Percentiles rank a stretch among this genome's conserved stretches.
Evolutionary conservation across 2,329 filamentous ascomycete species (phyloP).

Genomic region (Aspergillus proliferans): DNA sequence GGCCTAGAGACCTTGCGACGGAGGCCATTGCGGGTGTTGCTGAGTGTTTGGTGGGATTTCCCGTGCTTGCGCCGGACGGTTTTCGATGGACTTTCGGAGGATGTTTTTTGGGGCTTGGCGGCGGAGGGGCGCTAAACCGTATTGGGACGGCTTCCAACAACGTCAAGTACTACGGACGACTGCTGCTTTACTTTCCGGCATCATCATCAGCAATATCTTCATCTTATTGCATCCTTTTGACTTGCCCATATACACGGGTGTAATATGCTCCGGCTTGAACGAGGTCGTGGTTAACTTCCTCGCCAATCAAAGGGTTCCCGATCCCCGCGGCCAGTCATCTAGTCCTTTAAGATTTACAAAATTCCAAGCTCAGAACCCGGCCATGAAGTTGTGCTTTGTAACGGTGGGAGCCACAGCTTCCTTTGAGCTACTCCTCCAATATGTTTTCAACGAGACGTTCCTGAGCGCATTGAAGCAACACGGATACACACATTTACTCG

Average conservation of each 20-base stretch:
- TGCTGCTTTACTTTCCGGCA: not conserved
- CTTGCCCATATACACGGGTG: not conserved
- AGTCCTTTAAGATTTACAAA: not conserved
- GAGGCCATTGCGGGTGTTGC: conserved; percentile 32
- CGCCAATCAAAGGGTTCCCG: not conserved
- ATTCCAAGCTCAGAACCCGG: conserved; percentile 1
- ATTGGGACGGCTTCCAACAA: conserved; percentile 4
- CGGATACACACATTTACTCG: conserved; percentile 63
- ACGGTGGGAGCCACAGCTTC: conserved; percentile 88
- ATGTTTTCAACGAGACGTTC: conserved; percentile 58
- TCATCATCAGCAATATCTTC: not conserved
- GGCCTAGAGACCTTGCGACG: conserved; percentile 33
- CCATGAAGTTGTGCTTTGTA: conserved; percentile 61
- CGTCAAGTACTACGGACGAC: not conserved
- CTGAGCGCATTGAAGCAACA: conserved; percentile 53
- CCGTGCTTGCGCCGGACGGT: not conserved
- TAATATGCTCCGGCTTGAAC: not conserved
- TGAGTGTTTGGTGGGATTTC: conserved; percentile 7
- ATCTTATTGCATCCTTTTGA: not conserved
- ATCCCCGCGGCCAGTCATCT: conserved; percentile 3
- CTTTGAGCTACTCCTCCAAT: conserved; percentile 65
- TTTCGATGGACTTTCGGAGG: conserved; percentile 12
- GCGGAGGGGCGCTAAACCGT: conserved; percentile 16
- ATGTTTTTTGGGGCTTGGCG: conserved; percentile 14
- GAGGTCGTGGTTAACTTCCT: not conserved